These are phyloP conservation scores for Fusarium albosuccineum DNA, from an alignment of 2,329 filamentous ascomycete genomes.

Conservation along the genomic window DNA sequence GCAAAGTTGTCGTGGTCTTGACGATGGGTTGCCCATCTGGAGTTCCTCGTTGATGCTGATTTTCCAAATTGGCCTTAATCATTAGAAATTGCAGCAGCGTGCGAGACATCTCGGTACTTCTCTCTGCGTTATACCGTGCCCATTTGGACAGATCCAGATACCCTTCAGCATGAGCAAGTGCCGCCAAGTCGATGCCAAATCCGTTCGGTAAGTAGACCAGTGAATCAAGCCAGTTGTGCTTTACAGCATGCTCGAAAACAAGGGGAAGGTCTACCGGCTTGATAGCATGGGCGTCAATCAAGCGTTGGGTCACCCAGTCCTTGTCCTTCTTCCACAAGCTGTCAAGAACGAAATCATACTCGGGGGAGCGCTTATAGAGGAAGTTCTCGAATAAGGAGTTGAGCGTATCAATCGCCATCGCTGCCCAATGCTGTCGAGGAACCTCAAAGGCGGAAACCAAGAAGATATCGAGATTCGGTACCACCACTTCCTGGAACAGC, in stretches of 20 bases:
- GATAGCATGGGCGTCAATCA: slow-evolving; percentile 85
- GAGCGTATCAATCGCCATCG: slow-evolving; percentile 79
- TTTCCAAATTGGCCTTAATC: slow-evolving; percentile 87
- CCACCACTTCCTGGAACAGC: slow-evolving; percentile 75
- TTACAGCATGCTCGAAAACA: slow-evolving; percentile 74
- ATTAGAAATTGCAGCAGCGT: slow-evolving; percentile 84
- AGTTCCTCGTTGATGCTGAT: slow-evolving; percentile 74
- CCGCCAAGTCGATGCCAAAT: slow-evolving; percentile 88
- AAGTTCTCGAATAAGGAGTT: slow-evolving; percentile 86
- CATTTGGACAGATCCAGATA: slow-evolving; percentile 86
- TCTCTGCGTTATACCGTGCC: slow-evolving; percentile 78
- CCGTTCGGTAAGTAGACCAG: slow-evolving; percentile 83
- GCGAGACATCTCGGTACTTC: slow-evolving; percentile 75
- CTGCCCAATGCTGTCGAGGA: slow-evolving; percentile 78
- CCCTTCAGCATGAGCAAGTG: slow-evolving; percentile 84
- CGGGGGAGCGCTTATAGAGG: slow-evolving; percentile 79
- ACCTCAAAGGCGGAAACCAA: slow-evolving; percentile 83
- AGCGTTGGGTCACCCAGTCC: slow-evolving; percentile 83
- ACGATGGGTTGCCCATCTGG: slow-evolving; percentile 69
- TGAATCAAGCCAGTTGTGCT: slow-evolving; percentile 86
- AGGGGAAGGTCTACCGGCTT: slow-evolving; percentile 67
- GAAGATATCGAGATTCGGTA: slow-evolving; percentile 83
- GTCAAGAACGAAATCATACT: slow-evolving; percentile 90
- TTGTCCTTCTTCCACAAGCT: slow-evolving; percentile 93
- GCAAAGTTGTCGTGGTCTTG: slow-evolving; percentile 78